A percentile compares a stretch with the other conserved stretches of the same genome.
phyloP scores from a whole-genome alignment of 306 rosid genomes.

The Rosa lucieae region DNA sequence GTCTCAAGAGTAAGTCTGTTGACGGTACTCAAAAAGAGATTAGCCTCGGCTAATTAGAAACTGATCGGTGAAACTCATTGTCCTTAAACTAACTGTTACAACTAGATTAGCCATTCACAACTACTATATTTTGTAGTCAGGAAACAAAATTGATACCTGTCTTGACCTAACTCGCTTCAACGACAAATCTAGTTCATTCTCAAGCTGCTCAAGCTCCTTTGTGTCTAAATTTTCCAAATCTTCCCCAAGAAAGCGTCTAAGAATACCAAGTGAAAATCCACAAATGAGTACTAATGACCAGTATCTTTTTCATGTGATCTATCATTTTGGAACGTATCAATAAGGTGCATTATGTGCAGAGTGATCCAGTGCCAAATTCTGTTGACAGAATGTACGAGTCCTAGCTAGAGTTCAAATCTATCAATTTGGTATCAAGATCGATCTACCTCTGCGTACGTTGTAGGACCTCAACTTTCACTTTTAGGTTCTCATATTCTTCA shows the following conservation, averaged over 20 bases:
- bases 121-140: not conserved
- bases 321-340: not conserved
- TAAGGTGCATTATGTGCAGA: not conserved
- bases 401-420: not conserved
- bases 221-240: constrained; percentile 54
- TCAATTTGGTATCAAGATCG: not conserved
- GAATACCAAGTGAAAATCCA: not conserved
- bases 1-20: no score
- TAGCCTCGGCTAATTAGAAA: not conserved
- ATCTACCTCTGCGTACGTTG: constrained; percentile 64
- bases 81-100: not conserved
- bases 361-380: not conserved
- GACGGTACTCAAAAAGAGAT: not conserved
- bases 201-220: constrained; percentile 65
- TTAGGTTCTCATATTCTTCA: constrained; percentile 70
- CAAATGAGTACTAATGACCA: no score
- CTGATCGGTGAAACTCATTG: not conserved
- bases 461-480: constrained; percentile 59
- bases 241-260: constrained; percentile 71
- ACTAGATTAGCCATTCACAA: not conserved
- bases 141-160: constrained; percentile 54
- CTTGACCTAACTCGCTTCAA: constrained; percentile 59
- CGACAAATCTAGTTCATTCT: constrained; percentile 57
- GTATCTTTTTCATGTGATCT: not conserved
- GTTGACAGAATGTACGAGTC: not conserved